These are phyloP conservation scores for Dipteronia sinensis DNA, from an alignment of 345 rosid genomes.

Conservation along the genomic window DNA sequence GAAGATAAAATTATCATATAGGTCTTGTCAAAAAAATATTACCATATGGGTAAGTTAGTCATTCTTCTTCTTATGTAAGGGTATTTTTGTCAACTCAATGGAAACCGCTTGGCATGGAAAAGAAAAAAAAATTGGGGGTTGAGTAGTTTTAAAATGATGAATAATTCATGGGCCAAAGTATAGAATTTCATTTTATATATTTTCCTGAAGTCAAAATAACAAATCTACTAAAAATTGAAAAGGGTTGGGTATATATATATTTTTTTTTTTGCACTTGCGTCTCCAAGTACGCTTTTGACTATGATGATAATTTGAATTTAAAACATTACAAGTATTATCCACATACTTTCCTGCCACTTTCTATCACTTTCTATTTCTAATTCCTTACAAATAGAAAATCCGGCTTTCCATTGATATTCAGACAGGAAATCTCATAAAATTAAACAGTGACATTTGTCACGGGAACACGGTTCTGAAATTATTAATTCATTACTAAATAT, in stretches of 20 bases:
- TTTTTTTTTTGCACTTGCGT: not conserved
- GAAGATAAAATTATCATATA: too few species aligned
- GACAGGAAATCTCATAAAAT: not conserved
- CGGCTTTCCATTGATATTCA: not conserved
- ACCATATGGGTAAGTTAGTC: too few species aligned
- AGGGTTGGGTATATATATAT: not conserved
- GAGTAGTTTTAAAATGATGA: too few species aligned
- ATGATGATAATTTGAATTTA: not conserved
- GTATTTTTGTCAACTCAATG: too few species aligned
- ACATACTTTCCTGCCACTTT: not conserved
- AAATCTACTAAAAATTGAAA: not conserved
- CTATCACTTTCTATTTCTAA: too few species aligned
- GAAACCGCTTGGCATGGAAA: too few species aligned
- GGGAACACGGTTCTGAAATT: not conserved
- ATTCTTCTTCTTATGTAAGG: too few species aligned
- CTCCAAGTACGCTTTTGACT: not conserved
- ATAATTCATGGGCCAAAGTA: too few species aligned
- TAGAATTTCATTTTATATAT: too few species aligned
- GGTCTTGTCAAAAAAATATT: too few species aligned
- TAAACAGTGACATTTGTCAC: not conserved
- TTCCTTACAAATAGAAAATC: not conserved
- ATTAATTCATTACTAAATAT: not conserved
- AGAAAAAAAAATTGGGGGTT: too few species aligned
- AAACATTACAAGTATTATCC: not conserved
- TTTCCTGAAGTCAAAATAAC: not conserved